phyloP scores from a whole-genome alignment of 768 basidiomycete genomes.

The Lentinula detonsa region DNA sequence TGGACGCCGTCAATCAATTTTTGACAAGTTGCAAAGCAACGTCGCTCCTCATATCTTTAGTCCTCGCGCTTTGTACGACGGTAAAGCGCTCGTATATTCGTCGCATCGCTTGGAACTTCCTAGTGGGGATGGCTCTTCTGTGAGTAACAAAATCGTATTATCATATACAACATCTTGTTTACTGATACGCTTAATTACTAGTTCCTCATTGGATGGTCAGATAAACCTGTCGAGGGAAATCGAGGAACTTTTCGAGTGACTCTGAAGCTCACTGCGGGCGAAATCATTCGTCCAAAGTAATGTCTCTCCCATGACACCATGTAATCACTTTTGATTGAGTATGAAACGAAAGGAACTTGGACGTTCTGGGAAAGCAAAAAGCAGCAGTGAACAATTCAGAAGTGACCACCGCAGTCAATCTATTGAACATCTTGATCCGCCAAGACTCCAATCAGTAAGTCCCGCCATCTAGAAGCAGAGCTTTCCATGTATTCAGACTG shows the following conservation, averaged over 20 bases:
- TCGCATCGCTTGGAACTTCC: slow-evolving; percentile 21
- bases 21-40: slow-evolving; percentile 33
- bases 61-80: slow-evolving; percentile 42
- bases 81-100: slow-evolving; percentile 35
- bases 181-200: neutral
- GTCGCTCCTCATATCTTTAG: slow-evolving; percentile 28
- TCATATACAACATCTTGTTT: neutral
- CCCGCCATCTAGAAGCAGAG: neutral
- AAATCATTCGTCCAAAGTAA: slow-evolving; percentile 29
- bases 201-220: neutral
- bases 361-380: slow-evolving; percentile 10
- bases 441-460: slow-evolving; percentile 41
- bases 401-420: slow-evolving; percentile 29
- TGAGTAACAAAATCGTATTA: slow-evolving; percentile 7
- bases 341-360: slow-evolving; percentile 11
- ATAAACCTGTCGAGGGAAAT: slow-evolving; percentile 5
- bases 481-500: neutral
- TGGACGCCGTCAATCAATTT: slow-evolving; percentile 22
- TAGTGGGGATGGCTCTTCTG: slow-evolving; percentile 16
- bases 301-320: neutral
- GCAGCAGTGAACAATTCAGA: neutral
- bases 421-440: slow-evolving; percentile 43
- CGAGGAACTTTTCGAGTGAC: slow-evolving; percentile 24
- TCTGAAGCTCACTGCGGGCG: slow-evolving; percentile 32
- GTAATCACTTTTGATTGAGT: neutral